Evolutionary conservation across 495 filamentous ascomycete genomes (phyloP).

Genomic region (Trichocladium antarcticum): DNA sequence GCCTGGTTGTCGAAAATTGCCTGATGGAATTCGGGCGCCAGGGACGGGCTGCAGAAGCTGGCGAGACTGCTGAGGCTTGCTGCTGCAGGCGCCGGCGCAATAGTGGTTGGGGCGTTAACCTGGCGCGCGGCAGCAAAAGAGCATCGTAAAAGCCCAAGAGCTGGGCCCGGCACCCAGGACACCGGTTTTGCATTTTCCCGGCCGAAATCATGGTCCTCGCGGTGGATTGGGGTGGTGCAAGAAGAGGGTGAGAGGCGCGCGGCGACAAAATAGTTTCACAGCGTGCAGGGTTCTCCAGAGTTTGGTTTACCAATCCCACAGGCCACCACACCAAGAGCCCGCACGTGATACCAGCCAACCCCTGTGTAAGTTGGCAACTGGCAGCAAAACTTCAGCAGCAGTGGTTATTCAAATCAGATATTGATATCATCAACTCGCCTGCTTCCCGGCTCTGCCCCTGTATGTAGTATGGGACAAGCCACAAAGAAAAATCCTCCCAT

Average conservation of each 20-base stretch:
- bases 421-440: too few species aligned
- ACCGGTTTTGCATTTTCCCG: slow-evolving; percentile 34
- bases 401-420: neutral
- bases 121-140: slow-evolving; percentile 21
- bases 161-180: slow-evolving; percentile 40
- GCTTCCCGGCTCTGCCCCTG: too few species aligned
- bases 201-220: slow-evolving; percentile 36
- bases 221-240: slow-evolving; percentile 3
- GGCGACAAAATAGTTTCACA: slow-evolving; percentile 5
- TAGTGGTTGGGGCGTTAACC: slow-evolving; percentile 13
- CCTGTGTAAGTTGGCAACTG: neutral
- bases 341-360: slow-evolving; percentile 1
- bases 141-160: slow-evolving; percentile 37
- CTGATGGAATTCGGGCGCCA: slow-evolving; percentile 15
- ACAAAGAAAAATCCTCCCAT: neutral
- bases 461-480: too few species aligned
- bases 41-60: slow-evolving; percentile 12
- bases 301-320: too few species aligned
- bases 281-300: slow-evolving; percentile 2
- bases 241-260: neutral
- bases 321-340: too few species aligned
- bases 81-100: slow-evolving; percentile 8
- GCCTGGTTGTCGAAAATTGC: slow-evolving; percentile 32
- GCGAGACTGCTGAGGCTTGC: slow-evolving; percentile 5
- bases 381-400: neutral